A percentile compares a stretch with the other conserved stretches of the same genome.
Conservation (phyloP, 2,329 filamentous ascomycete genomes). For the Cytospora mali region DNA sequence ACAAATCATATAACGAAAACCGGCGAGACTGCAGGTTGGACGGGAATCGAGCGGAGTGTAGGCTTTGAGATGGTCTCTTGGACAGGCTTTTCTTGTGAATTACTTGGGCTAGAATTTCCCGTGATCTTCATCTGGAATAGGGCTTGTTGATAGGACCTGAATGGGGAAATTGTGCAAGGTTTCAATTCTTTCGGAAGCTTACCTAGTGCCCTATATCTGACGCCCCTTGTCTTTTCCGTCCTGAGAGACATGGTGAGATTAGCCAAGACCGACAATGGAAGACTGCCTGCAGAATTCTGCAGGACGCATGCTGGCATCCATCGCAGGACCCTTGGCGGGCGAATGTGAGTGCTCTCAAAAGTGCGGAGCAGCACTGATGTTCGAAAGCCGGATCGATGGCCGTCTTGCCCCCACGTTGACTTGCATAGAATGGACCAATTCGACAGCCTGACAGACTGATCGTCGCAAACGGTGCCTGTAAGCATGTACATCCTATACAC, state of each 20-base stretch:
- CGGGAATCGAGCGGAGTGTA: background rate
- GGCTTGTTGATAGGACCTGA: background rate
- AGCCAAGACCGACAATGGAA: background rate
- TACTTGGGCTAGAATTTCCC: background rate
- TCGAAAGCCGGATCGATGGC: conserved; percentile 15
- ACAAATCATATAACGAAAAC: background rate
- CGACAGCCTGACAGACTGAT: conserved; percentile 25
- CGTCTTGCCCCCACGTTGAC: conserved; percentile 24
- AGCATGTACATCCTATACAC: conserved; percentile 13
- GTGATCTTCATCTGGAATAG: conserved; percentile 5
- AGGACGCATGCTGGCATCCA: background rate
- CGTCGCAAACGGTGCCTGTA: conserved; percentile 10
- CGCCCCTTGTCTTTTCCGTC: background rate
- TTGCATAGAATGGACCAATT: conserved; percentile 23
- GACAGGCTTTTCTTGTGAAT: conserved; percentile 2
- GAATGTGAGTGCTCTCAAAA: conserved; percentile 16
- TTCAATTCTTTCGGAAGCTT: conserved; percentile 16
- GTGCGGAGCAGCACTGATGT: conserved; percentile 18
- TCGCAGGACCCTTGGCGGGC: conserved; percentile 4
- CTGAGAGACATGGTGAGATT: background rate
- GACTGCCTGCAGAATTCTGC: conserved; percentile 6
- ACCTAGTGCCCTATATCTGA: background rate
- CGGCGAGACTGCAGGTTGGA: background rate
- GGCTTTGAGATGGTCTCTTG: background rate
- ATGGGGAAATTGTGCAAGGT: conserved; percentile 13